A percentile compares a stretch with the other conserved stretches of the same genome.
Conservation (phyloP, 192 early-diverging fungal species). For the Backusella westeae region DNA sequence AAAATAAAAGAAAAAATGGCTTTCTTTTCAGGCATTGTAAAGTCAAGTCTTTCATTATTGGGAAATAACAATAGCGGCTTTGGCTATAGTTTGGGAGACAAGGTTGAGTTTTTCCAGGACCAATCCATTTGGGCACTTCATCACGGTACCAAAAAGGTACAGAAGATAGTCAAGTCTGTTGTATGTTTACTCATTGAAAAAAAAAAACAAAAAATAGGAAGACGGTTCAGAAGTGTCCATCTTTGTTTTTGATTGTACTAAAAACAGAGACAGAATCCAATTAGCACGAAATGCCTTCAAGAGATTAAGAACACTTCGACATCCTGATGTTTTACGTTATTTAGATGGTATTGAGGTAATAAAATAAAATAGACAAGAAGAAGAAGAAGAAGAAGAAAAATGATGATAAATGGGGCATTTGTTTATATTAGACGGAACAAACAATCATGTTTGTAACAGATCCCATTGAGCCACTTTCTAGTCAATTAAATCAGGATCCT, state of each 20-base stretch:
- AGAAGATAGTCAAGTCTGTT: neutral
- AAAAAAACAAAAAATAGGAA: slow-evolving; percentile 41
- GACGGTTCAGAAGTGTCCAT: slow-evolving; percentile 69
- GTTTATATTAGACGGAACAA: slow-evolving; percentile 36
- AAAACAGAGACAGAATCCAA: slow-evolving; percentile 64
- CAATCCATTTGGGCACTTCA: slow-evolving; percentile 65
- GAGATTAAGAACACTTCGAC: slow-evolving; percentile 83
- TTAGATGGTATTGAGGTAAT: slow-evolving; percentile 85
- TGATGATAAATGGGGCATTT: neutral
- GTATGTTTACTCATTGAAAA: neutral
- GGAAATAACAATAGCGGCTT: slow-evolving; percentile 63
- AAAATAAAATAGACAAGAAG: neutral
- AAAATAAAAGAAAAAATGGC: slow-evolving; percentile 22
- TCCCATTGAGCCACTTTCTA: slow-evolving; percentile 66
- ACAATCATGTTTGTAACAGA: slow-evolving; percentile 91
- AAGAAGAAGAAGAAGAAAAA: neutral
- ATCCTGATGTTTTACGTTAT: slow-evolving; percentile 84
- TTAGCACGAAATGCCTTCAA: slow-evolving; percentile 89
- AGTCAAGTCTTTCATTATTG: slow-evolving; percentile 41
- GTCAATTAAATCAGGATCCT: slow-evolving; percentile 44
- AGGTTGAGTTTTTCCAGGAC: slow-evolving; percentile 54
- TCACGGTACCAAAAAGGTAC: slow-evolving; percentile 64
- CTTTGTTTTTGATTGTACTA: slow-evolving; percentile 78
- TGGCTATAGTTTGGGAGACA: slow-evolving; percentile 66
- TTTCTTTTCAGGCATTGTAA: slow-evolving; percentile 40